phyloP scores from a whole-genome alignment of 2,329 filamentous ascomycete species.

The Furcasterigmium furcatum region DNA sequence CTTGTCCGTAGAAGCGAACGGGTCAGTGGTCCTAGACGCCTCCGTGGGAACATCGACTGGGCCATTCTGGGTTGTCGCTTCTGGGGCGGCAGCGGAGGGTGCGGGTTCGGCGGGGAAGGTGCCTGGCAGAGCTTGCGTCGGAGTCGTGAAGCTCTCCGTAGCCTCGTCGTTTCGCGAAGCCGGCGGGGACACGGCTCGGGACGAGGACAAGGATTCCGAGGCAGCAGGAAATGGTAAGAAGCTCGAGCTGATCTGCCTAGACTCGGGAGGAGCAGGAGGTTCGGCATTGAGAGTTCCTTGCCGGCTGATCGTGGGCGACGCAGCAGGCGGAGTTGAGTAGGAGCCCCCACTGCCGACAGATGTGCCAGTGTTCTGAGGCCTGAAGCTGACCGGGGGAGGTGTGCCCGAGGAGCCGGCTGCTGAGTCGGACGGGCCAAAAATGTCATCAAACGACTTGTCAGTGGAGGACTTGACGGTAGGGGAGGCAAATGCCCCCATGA shows the following conservation, averaged over 20 bases:
- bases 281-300: constrained; percentile 57
- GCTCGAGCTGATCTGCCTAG: constrained; percentile 73
- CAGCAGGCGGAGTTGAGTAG: constrained; percentile 50
- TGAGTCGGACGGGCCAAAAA: constrained; percentile 72
- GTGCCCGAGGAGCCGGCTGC: constrained; percentile 36
- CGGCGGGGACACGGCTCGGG: constrained; percentile 73
- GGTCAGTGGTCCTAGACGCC: constrained; percentile 28
- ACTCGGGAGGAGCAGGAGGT: constrained; percentile 61
- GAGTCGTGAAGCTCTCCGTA: constrained; percentile 22
- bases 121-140: constrained; percentile 22
- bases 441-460: constrained; percentile 77
- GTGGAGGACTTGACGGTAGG: constrained; percentile 44
- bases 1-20: constrained; percentile 51
- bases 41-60: neutral
- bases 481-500: constrained; percentile 51
- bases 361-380: constrained; percentile 56
- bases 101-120: constrained; percentile 33
- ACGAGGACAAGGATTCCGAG: constrained; percentile 70
- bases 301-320: constrained; percentile 62
- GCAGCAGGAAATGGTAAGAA: constrained; percentile 69
- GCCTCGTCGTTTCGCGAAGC: constrained; percentile 54
- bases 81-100: constrained; percentile 22
- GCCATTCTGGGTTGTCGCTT: neutral
- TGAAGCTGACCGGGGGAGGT: constrained; percentile 50
- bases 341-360: constrained; percentile 50